Conservation (phyloP, 768 basidiomycete species). For the Naematelia aurantialba region DNA sequence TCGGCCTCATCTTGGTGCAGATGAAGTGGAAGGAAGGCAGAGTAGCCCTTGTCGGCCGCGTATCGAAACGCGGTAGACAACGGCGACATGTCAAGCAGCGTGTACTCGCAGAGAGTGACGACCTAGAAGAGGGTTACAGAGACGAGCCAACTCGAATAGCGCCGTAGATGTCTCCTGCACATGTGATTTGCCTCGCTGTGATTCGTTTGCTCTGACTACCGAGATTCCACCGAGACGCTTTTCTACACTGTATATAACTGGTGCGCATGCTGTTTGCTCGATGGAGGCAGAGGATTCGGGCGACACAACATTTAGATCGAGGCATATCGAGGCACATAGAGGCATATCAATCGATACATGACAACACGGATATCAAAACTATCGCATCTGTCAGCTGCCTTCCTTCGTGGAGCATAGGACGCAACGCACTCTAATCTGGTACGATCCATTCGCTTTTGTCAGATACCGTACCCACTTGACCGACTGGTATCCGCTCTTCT, state of each 20-base stretch:
- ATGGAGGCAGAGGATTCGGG: too few relatives aligned
- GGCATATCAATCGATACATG: not conserved
- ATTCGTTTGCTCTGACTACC: too few relatives aligned
- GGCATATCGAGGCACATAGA: too few relatives aligned
- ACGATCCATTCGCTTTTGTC: slow-evolving; percentile 86
- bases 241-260: too few relatives aligned
- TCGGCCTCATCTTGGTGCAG: slow-evolving; percentile 61
- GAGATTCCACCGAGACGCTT: too few relatives aligned
- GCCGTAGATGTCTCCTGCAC: too few relatives aligned
- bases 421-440: slow-evolving; percentile 82
- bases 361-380: not conserved
- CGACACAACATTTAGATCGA: too few relatives aligned
- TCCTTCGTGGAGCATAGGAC: not conserved
- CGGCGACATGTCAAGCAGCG: slow-evolving; percentile 10
- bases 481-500: slow-evolving; percentile 89
- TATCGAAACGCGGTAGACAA: slow-evolving; percentile 16
- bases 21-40: slow-evolving; percentile 51
- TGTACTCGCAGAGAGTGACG: not conserved
- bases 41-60: slow-evolving; percentile 27
- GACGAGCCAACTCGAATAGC: not conserved
- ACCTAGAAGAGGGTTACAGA: not conserved
- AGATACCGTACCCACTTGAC: slow-evolving; percentile 95
- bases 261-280: too few relatives aligned
- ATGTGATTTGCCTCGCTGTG: too few relatives aligned
- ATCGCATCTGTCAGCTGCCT: not conserved